Evolutionary conservation across 345 rosid genomes (phyloP), one percentile per base, ranked within the genome.

Genomic region (Acer yangbiense): DNA sequence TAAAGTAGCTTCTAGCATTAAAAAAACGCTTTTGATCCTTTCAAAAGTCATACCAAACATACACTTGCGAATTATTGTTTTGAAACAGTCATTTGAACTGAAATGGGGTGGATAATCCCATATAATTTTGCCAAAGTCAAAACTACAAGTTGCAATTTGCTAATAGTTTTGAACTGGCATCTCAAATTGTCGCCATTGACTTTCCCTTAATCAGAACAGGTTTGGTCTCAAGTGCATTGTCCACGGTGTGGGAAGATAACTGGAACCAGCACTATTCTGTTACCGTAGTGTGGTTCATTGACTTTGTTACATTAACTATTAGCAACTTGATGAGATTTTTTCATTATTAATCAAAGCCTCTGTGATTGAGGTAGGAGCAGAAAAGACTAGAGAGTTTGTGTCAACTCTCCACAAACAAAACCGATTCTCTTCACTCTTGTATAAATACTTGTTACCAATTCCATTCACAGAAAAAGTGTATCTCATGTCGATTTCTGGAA

Each of bases 401-500:
- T 54, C 78, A 79, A 79, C 82, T 25, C 58, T 54, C 32, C 12
- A 14, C 60, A 11, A 9, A 6, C 21, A 7, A 52, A 54, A 16
- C 73, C 44, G 17, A 69, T 50, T 50, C 73, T 11, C 65, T 64
- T 48, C 46, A 41, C 9, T 21, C 35, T 10, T n/a, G 18, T 69
- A 60, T 23, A 80, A 1, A 39, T 18, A 75, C 6, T n/a, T 71
- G 10, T 14, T 64, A 69, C 39, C n/a, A 68, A 6, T 41, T 21
- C 23, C 60, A 16, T 75, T 70, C 13, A 3, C 8, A 39, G 21
- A 6, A n/a, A n/a, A 3, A 43, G 44, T 23, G 44, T 23, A 52
- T 17, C 76, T 74, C 68, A 84, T 87, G 90, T 74, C 79, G 6
- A 35, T 83, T 69, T 79, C 86, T 9, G 88, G 90, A 62, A 82